Base-by-base conservation (phyloP, 176 grass and related monocot species). In the Rhynchospora pubera region DNA sequence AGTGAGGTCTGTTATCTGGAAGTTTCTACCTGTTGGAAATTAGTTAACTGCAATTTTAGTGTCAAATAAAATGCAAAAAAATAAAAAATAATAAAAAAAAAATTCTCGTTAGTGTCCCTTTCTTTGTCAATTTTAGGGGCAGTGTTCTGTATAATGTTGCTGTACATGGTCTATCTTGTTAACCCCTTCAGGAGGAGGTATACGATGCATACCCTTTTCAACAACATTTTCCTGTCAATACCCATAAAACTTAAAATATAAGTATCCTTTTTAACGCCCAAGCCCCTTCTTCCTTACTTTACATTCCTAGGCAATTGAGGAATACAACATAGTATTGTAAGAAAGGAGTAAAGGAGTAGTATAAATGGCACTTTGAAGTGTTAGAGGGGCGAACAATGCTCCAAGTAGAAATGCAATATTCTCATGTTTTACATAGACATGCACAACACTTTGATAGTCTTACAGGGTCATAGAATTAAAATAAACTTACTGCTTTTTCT, bases 1-100 rank as follows among this genome's bases (percentile, higher is more conserved):
- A 95, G 18, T 73, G 92, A 98, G 92, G 96, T 97, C 89, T 85
- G 75, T 52, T 71, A 85, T 78, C 21, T 82, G 62, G 60, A 80
- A 7, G 19, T 19, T 15, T 73, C 13, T n/a, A 13, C 78, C 52
- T 23, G 52, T 53, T 24, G 19, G 11, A 53, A 24, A 52, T 75
- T 75, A 9, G 46, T 77, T 52, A 22, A 55, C 62, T 12, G 21
- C 21, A 63, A 53, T 43, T 69, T 62, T 50, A 26, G n/a, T 9
- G 7, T 21, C 7, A 2, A 44, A 70, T 21, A 9, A 46, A 70
- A 70, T 70, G 66, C 5, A 45, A 70, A 18, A 39, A 39, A 39
- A 39, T 1, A 45, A 70, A n/a, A n/a, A n/a, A n/a, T n/a, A n/a
- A n/a, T n/a, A n/a, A 18, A 14, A 69, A 69, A 44, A 9, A 34